Percentiles rank a stretch among this genome's conserved stretches.
Evolutionary conservation across 2,329 filamentous ascomycete species (phyloP).

Genomic region (Lachnellula cervina): DNA sequence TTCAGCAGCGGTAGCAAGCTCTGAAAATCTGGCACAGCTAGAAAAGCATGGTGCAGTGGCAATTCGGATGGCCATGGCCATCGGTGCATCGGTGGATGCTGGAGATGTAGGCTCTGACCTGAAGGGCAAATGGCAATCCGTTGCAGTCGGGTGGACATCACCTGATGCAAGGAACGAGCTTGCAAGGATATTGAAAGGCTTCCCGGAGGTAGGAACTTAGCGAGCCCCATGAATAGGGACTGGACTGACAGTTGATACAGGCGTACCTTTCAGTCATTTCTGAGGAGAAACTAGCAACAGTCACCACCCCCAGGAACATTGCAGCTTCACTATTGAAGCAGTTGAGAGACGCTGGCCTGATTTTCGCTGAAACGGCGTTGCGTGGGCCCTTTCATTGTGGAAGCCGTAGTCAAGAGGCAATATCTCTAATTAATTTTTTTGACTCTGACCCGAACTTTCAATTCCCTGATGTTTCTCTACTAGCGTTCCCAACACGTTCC

Average conservation of each 20-base stretch:
- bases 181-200: not conserved
- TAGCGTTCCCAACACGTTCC: conserved; percentile 27
- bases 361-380: conserved; percentile 29
- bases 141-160: not conserved
- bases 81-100: conserved; percentile 11
- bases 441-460: conserved; percentile 28
- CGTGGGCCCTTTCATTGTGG: conserved; percentile 32
- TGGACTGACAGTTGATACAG: not conserved
- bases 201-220: not conserved
- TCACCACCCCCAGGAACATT: conserved; percentile 25
- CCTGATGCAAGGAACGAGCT: conserved; percentile 7
- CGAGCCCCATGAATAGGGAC: too few relatives aligned
- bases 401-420: conserved; percentile 12
- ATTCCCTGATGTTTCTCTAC: conserved; percentile 30
- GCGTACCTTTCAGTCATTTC: conserved; percentile 4
- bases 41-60: conserved; percentile 31
- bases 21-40: conserved; percentile 28
- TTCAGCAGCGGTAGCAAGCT: conserved; percentile 34
- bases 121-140: not conserved
- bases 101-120: conserved; percentile 4
- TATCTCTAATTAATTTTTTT: conserved; percentile 27
- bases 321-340: not conserved
- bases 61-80: conserved; percentile 6
- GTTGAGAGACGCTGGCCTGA: conserved; percentile 26
- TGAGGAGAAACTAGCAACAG: conserved; percentile 32